Evolutionary conservation across 164 flowering plant species (phyloP), one percentile per base, ranked within the genome.

Genomic region (Nymphaea thermarum): DNA sequence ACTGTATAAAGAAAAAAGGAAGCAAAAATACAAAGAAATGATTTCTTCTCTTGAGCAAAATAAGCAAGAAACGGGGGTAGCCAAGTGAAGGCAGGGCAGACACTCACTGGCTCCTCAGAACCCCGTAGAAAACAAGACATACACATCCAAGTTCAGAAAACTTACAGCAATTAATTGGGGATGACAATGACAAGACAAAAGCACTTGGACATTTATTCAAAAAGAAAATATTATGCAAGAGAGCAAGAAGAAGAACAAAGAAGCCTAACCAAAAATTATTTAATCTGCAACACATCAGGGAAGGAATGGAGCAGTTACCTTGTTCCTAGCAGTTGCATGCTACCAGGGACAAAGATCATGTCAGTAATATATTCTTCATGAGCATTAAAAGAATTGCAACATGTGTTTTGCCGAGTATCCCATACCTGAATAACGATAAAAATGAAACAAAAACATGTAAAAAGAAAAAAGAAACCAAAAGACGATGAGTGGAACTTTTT

Each of bases 361-460:
- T 89, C 97, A 43, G 97, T 86, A 69, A 91, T 78, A 73, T 83
- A 91, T 17, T 91, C 97, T 70, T 83, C 90, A 75, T 91, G 97
- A 57, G 80, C 86, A 67, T 77, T 61, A 74, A 86, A 91, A 41
- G 87, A 64, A 67, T 80, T 82, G 73, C 85, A 86, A 71, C 90
- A 86, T 45, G 90, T 75, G 11, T 83, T 96, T 71, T 87, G 91
- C 57, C 97, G 80, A 41, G 97, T 91, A 76, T 91, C 97, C 97
- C 97, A 91, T 11, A 88, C 93, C 96, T 90, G 68, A n/a, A n/a
- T 5, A n/a, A n/a, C 3, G 3, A 61, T 61, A 16, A 10, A 55
- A 55, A 8, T 2, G 16, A 25, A 25, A 25, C 36, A 25, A 25
- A 25, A 25, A 25, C 36, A 25, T 25, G 36, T 25, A 25, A 25